A percentile compares a stretch with the other conserved stretches of the same genome.
These are phyloP conservation scores for Ophiostoma perfectum DNA, from an alignment of 2,329 filamentous ascomycete genomes.

Conservation along the genomic window DNA sequence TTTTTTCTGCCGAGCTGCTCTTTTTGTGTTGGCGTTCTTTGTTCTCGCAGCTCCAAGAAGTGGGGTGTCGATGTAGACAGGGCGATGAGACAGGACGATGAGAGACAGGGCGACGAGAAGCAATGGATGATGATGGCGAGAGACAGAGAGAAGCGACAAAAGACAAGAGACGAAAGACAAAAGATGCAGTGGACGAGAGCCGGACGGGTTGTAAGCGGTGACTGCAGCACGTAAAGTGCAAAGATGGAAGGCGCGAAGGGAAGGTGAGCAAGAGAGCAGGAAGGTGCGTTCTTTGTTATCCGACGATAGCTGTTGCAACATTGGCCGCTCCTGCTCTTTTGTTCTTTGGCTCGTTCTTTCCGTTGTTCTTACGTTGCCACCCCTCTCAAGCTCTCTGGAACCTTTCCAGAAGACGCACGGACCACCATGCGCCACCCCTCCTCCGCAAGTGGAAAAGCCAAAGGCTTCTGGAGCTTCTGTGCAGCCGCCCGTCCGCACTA, in stretches of 20 bases:
- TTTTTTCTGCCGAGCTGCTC: background rate
- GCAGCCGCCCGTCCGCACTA: conserved; percentile 22
- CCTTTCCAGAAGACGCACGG: conserved; percentile 30
- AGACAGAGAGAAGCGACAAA: background rate
- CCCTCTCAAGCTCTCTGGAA: conserved; percentile 25
- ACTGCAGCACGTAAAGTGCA: no score
- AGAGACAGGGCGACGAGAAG: no score
- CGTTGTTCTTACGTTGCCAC: conserved; percentile 14
- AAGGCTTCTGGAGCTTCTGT: conserved; percentile 28
- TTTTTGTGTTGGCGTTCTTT: conserved; percentile 18
- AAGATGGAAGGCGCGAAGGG: no score
- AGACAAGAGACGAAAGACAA: background rate
- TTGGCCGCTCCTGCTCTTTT: background rate
- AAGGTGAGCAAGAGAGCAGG: no score
- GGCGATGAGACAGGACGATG: background rate
- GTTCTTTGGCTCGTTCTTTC: background rate
- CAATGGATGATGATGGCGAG: no score
- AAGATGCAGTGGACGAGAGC: background rate
- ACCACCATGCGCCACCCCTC: conserved; percentile 23
- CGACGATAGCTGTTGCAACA: background rate
- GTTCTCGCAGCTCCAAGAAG: conserved; percentile 13
- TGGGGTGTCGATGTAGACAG: conserved; percentile 3
- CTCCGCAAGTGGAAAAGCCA: conserved; percentile 18
- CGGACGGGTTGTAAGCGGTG: no score
- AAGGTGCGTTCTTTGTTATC: background rate